Conservation (phyloP, 2,329 filamentous ascomycete species). For the Orbilia javanica region DNA sequence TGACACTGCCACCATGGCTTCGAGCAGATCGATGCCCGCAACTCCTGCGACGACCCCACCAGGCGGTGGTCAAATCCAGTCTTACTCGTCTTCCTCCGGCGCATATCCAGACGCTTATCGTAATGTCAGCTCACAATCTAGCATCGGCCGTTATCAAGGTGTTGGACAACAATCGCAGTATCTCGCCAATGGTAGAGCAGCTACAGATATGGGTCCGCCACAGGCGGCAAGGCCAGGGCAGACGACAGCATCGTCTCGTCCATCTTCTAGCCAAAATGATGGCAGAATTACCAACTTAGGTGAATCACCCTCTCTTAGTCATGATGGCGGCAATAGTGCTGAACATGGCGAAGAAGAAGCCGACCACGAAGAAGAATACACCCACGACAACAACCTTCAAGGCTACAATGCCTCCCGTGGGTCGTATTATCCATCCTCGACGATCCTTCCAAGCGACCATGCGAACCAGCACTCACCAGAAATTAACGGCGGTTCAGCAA, state of each 20-base stretch:
- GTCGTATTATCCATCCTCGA: constrained; percentile 74
- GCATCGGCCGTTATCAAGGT: constrained; percentile 77
- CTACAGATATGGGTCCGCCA: constrained; percentile 86
- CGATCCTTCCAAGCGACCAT: constrained; percentile 77
- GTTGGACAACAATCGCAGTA: constrained; percentile 72
- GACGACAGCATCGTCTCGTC: constrained; percentile 68
- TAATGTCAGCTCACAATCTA: constrained; percentile 71
- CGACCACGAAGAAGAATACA: constrained; percentile 77
- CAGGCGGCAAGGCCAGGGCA: constrained; percentile 71
- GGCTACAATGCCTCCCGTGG: constrained; percentile 48
- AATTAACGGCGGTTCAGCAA: constrained; percentile 42
- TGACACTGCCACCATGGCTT: constrained; percentile 79
- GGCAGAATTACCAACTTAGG: constrained; percentile 65
- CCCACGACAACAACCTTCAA: constrained; percentile 78
- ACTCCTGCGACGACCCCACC: constrained; percentile 93
- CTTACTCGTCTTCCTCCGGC: constrained; percentile 74
- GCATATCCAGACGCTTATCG: constrained; percentile 81
- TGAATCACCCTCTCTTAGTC: constrained; percentile 70
- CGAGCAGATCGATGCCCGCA: constrained; percentile 85
- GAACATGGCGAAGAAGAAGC: constrained; percentile 74
- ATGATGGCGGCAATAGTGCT: constrained; percentile 70
- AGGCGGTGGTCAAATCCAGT: constrained; percentile 81
- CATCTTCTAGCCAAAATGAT: constrained; percentile 62
- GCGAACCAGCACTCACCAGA: constrained; percentile 73
- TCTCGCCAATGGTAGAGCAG: constrained; percentile 65